Conservation (phyloP, 306 rosid species). For the Ormosia emarginata region DNA sequence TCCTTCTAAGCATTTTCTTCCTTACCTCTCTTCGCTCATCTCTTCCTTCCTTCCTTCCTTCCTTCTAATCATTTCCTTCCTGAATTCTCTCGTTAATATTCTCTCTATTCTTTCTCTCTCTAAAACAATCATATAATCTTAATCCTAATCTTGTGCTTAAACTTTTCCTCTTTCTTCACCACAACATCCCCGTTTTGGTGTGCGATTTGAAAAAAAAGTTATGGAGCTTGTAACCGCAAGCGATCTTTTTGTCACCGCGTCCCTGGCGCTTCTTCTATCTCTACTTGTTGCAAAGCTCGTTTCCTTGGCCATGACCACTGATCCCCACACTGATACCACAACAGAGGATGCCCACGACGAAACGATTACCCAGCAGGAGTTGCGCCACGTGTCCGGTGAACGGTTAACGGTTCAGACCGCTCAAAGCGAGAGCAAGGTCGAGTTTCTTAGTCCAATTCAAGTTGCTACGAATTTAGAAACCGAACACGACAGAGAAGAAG, state of each 20-base stretch:
- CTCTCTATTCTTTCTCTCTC: background rate
- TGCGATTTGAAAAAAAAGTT: background rate
- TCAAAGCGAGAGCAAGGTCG: constrained; percentile 30
- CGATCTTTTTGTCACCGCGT: constrained; percentile 49
- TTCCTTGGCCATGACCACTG: constrained; percentile 38
- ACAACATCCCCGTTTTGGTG: background rate
- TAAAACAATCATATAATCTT: background rate
- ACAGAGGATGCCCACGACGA: background rate
- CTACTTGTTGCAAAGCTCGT: constrained; percentile 57
- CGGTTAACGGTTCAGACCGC: constrained; percentile 28
- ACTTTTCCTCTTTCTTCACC: background rate
- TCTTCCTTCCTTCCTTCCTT: constrained; percentile 24
- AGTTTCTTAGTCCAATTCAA: background rate
- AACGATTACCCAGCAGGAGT: background rate
- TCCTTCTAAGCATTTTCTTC: too few relatives aligned
- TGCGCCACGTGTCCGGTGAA: constrained; percentile 21
- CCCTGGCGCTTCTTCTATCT: constrained; percentile 52
- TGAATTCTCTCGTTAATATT: background rate
- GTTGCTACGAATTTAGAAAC: constrained; percentile 11
- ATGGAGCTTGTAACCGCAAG: constrained; percentile 53
- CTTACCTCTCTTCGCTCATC: too few relatives aligned
- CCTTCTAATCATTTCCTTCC: background rate
- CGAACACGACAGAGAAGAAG: background rate
- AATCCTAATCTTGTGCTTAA: background rate
- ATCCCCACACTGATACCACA: background rate